A percentile compares a stretch with the other conserved stretches of the same genome.
Evolutionary conservation across 2,329 filamentous ascomycete species (phyloP).

Genomic region (Neurospora crassa): DNA sequence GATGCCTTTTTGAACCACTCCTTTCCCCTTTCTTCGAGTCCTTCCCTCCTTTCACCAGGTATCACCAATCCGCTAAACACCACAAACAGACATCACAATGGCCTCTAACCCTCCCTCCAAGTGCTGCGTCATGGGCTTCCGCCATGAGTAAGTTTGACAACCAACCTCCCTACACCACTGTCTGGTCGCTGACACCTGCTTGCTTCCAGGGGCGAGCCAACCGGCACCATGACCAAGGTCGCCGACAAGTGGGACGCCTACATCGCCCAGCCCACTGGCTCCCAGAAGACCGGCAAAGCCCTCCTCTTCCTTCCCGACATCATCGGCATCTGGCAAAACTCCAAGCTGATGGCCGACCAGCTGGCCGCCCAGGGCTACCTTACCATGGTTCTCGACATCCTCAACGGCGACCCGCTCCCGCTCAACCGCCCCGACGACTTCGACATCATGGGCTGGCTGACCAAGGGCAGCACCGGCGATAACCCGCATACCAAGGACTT

Average conservation of each 20-base stretch:
- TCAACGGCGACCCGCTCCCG: slow-evolving; percentile 54
- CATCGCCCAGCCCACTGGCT: slow-evolving; percentile 35
- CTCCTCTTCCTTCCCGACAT: slow-evolving; percentile 41
- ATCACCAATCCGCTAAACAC: not conserved
- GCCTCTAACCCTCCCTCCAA: slow-evolving; percentile 41
- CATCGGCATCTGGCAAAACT: slow-evolving; percentile 47
- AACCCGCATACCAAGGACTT: slow-evolving; percentile 36
- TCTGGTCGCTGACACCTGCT: not conserved
- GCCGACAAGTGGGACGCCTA: slow-evolving; percentile 38
- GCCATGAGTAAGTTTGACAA: slow-evolving; percentile 38
- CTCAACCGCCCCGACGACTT: slow-evolving; percentile 38
- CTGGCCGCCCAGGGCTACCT: slow-evolving; percentile 66
- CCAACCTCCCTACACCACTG: not conserved
- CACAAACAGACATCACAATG: slow-evolving; percentile 27
- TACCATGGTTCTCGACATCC: slow-evolving; percentile 59
- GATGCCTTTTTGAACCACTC: not conserved
- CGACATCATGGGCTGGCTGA: slow-evolving; percentile 33
- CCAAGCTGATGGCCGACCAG: slow-evolving; percentile 61
- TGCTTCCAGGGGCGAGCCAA: slow-evolving; percentile 34
- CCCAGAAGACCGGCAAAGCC: slow-evolving; percentile 29
- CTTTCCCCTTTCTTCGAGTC: not conserved
- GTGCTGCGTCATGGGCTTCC: slow-evolving; percentile 44
- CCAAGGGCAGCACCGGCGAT: slow-evolving; percentile 35
- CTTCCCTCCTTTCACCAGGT: not conserved
- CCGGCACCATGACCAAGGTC: slow-evolving; percentile 37